Conservation (phyloP, 73 alveolate species). For the Breviolum minutum region DNA sequence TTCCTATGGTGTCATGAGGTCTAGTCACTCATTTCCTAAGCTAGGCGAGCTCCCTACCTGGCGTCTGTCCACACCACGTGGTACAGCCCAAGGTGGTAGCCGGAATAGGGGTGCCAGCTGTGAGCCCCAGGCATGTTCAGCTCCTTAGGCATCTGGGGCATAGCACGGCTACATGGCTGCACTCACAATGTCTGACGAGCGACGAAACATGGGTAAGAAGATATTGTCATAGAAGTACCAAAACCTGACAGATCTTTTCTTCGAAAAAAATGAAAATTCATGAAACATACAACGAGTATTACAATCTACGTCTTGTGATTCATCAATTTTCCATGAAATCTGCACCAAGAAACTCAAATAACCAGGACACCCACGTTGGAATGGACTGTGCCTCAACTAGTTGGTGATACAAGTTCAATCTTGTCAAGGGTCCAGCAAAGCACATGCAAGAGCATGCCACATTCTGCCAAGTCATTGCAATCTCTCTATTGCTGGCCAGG, state of each 20-base stretch:
- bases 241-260: neutral
- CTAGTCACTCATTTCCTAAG: neutral
- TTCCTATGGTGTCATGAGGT: too few relatives aligned
- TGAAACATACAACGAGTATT: too few relatives aligned
- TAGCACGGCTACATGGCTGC: neutral
- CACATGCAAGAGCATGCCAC: neutral
- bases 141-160: constrained; percentile 11
- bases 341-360: constrained; percentile 58
- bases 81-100: constrained; percentile 85
- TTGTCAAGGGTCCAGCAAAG: neutral
- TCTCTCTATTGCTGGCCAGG: neutral
- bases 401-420: neutral
- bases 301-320: too few relatives aligned
- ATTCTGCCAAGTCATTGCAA: neutral
- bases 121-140: constrained; percentile 70
- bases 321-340: neutral
- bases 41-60: neutral
- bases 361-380: constrained; percentile 90
- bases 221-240: constrained; percentile 90
- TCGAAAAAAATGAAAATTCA: too few relatives aligned
- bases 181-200: neutral
- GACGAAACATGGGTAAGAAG: constrained; percentile 64
- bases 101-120: constrained; percentile 83
- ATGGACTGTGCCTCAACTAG: constrained; percentile 46
- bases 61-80: constrained; percentile 64